Base-by-base conservation (phyloP, 2,329 filamentous ascomycete species). In the Elsinoe batatas region DNA sequence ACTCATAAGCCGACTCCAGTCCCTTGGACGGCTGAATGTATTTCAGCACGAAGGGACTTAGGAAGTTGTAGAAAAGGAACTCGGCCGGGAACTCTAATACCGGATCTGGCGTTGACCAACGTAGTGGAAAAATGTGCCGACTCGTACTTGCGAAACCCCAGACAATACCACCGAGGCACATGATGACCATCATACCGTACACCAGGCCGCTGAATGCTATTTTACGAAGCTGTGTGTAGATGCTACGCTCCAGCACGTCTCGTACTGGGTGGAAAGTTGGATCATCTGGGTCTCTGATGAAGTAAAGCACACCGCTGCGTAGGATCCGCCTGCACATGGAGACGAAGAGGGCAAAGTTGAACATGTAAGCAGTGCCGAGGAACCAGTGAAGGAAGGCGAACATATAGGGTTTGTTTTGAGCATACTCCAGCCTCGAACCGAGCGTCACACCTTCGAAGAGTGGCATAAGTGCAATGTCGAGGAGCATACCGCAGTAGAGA, bases 351-450 rank as follows among this genome's bases (percentile, higher is more conserved):
- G 93, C 93, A 68, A 98, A 98, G 68, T 98, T 93, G 73, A 98
- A 98, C 94, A 98, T 98, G 71, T 98, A 98, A 60, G 91, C 95
- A 3, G 93, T 98, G 49, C 93, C 93, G 56, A 96, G 85, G 66
- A 98, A 98, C 93, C 93, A 98, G 69, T 98, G 93, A 53, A 97
- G 87, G 68, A 98, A 98, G 12, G 94, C 82, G 12, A 91, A 95
- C 0, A 90, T 96, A 61, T 91, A 79, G 0, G 93, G 93, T 58
- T 85, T 89, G 58, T 82, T 78, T 55, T 81, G 74, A 1, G 88
- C 88, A 65, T 95, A 98, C 3, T 82, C 74, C 53, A 95, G 73
- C 18, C 93, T 82, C 6, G 88, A 89, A 60, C 79, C 79, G 53
- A 96, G 71, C 0, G 87, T 91, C 0, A 89, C 85, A 59, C 84